Conservation (phyloP, 2,329 filamentous ascomycete species). For the Gyromitra esculenta region DNA sequence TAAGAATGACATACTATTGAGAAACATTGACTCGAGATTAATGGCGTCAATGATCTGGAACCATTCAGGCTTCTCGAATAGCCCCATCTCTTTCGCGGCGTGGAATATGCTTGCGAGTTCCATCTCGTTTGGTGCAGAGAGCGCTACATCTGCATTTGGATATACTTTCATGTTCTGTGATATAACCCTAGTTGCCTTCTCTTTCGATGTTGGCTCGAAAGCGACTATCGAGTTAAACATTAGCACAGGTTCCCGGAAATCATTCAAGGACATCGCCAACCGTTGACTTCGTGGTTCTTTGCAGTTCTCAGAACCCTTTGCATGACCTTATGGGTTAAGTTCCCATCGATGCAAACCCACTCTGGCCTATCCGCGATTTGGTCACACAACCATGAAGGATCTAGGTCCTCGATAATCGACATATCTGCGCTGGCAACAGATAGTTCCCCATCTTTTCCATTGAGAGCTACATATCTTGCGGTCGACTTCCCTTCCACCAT, state of each 20-base stretch:
- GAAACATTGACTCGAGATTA: slow-evolving; percentile 43
- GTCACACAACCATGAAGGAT: slow-evolving; percentile 3
- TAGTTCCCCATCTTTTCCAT: slow-evolving; percentile 82
- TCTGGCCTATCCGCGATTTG: slow-evolving; percentile 61
- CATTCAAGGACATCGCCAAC: slow-evolving; percentile 11
- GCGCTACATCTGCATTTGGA: slow-evolving; percentile 64
- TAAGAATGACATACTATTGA: slow-evolving; percentile 32
- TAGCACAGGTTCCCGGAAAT: background rate
- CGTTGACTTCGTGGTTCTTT: slow-evolving; percentile 64
- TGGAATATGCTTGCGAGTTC: slow-evolving; percentile 83
- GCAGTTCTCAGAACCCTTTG: slow-evolving; percentile 73
- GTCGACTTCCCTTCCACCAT: slow-evolving; percentile 67
- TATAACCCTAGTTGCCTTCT: slow-evolving; percentile 79
- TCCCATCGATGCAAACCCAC: slow-evolving; percentile 86
- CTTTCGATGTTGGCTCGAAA: slow-evolving; percentile 88
- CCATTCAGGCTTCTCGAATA: slow-evolving; percentile 76
- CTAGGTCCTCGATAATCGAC: slow-evolving; percentile 70
- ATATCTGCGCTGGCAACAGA: slow-evolving; percentile 97
- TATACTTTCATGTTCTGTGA: slow-evolving; percentile 58
- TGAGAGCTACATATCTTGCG: slow-evolving; percentile 90
- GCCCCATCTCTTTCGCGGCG: slow-evolving; percentile 72
- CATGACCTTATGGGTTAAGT: slow-evolving; percentile 77
- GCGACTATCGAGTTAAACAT: slow-evolving; percentile 65
- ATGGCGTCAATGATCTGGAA: slow-evolving; percentile 82
- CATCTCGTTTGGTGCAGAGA: slow-evolving; percentile 82